These are phyloP conservation scores for Paraleonurus japonicus DNA, from an alignment of 257 asterid genomes.

Conservation along the genomic window DNA sequence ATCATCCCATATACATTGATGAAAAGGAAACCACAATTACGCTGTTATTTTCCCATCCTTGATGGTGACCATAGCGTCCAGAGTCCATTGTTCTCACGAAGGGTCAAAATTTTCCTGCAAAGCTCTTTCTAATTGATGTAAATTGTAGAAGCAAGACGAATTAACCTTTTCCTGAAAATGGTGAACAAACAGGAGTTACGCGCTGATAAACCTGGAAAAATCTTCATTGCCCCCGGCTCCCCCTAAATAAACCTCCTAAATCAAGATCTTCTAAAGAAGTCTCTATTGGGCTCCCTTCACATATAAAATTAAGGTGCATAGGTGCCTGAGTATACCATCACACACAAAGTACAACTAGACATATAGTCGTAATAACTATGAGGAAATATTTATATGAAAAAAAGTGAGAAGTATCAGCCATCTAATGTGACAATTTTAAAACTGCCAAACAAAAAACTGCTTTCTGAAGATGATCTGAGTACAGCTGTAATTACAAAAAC, in stretches of 20 bases:
- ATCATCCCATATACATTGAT: slow-evolving; percentile 97
- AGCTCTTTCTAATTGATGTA: slow-evolving; percentile 54
- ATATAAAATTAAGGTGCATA: slow-evolving; percentile 26
- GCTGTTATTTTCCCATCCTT: slow-evolving; percentile 99
- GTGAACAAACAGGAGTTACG: slow-evolving; percentile 64
- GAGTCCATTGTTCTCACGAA: slow-evolving; percentile 76
- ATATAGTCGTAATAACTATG: background rate
- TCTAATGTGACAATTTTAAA: background rate
- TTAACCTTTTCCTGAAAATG: slow-evolving; percentile 77
- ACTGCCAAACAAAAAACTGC: background rate
- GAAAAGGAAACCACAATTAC: slow-evolving; percentile 99
- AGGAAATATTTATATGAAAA: background rate
- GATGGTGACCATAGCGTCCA: slow-evolving; percentile 96
- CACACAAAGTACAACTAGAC: slow-evolving; percentile 10
- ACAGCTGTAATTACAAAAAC: background rate
- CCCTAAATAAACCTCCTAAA: slow-evolving; percentile 49
- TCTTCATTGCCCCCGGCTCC: slow-evolving; percentile 43
- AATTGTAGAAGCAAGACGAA: slow-evolving; percentile 66
- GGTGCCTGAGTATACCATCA: background rate
- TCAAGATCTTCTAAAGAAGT: slow-evolving; percentile 38
- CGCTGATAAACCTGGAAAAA: slow-evolving; percentile 46
- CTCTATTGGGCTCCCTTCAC: slow-evolving; percentile 22
- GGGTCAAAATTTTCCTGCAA: slow-evolving; percentile 50
- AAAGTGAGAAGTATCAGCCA: background rate
- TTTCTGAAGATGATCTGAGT: background rate